Evolutionary conservation across 495 filamentous ascomycete species (phyloP), one percentile per base, ranked within the genome.

Genomic region (Lindgomyces ingoldianus): DNA sequence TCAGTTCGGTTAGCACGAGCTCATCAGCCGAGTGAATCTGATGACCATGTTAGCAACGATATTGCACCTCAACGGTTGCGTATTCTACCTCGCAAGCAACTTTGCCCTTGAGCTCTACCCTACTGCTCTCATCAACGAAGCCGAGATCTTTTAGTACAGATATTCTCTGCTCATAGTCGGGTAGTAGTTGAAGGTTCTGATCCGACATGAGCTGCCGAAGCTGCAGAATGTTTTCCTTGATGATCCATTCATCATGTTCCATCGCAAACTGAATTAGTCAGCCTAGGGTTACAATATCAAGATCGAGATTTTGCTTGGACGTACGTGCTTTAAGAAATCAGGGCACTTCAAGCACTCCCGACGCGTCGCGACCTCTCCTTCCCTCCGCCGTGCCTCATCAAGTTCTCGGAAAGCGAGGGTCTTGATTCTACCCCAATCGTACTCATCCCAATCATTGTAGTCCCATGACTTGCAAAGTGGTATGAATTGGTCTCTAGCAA

Each of bases 141-240:
- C 84, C 85, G 11, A 98, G 81, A 64, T 96, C 93, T 72, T 90
- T 91, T 48, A 98, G 81, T 0, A 98, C 94, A 48, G 87, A 85
- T 62, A 97, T 90, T 39, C 94, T 88, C 76, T 98, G 95, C 72
- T 97, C 90, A 71, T 98, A 98, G 76, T 98, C 95, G 0, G 94
- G 94, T n/a, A 98, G 84, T 1, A 98, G 84, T 71, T 96, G 93
- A 0, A 98, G 84, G 68, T 98, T 98, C 72, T 96, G 93, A 77
- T 98, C 92, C 4, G 93, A 96, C 78, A 98, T 93, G 21, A 91
- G 77, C 72, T 89, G 86, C 47, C 91, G 89, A 61, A 98, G 80
- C 60, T 91, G 84, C 1, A 84, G 81, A 68, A 98, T 96, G 62
- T 93, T 91, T 69, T 95, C 91, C 72, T 91, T 88, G 70, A 98